phyloP scores from a whole-genome alignment of 2,329 filamentous ascomycete genomes.

The Ceratocystis huliohia region DNA sequence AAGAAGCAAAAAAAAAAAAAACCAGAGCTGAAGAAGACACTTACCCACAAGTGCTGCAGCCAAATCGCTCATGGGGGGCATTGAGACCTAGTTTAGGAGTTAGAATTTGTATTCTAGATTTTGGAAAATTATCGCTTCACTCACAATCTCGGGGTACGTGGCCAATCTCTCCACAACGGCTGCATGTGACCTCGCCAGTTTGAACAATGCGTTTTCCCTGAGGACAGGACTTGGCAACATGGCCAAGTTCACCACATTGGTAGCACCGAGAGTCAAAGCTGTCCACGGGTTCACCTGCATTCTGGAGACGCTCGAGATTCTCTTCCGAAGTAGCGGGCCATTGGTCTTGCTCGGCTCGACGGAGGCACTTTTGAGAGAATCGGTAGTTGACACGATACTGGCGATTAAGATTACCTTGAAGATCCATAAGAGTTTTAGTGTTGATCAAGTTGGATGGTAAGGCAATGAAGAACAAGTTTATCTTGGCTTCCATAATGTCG shows the following conservation, averaged over 20 bases:
- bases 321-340: conserved; percentile 50
- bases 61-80: background rate
- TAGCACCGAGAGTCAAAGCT: conserved; percentile 46
- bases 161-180: background rate
- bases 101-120: background rate
- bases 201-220: conserved; percentile 41
- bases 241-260: conserved; percentile 54
- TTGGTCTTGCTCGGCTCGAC: conserved; percentile 43
- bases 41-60: background rate
- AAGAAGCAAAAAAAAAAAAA: background rate
- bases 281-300: conserved; percentile 52
- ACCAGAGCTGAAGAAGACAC: background rate
- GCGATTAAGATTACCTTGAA: conserved; percentile 54
- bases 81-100: background rate
- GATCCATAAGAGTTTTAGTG: conserved; percentile 57
- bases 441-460: conserved; percentile 43
- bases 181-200: conserved; percentile 24
- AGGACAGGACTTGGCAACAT: conserved; percentile 47
- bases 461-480: conserved; percentile 50
- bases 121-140: background rate
- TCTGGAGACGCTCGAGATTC: conserved; percentile 49
- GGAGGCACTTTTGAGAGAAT: conserved; percentile 43
- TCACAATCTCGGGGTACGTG: background rate
- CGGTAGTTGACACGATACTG: conserved; percentile 53
- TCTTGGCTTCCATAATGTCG: conserved; percentile 41